Evolutionary conservation across 202 grass and related monocot genomes (phyloP).

Genomic region (Alloteropsis angusta): DNA sequence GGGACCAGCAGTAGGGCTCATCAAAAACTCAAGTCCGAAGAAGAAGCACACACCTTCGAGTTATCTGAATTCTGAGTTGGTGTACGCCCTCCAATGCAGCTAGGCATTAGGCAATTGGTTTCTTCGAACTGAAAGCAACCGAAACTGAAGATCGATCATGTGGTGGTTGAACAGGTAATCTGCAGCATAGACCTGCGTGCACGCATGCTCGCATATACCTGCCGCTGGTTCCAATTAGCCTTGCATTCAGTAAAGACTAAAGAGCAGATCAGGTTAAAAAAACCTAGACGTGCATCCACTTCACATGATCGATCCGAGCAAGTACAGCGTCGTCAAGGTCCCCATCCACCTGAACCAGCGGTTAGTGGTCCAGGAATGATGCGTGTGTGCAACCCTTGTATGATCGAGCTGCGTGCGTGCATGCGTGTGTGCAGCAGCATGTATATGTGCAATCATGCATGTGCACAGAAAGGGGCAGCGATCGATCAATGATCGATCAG

Average conservation of each 20-base stretch:
- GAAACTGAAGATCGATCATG: not conserved
- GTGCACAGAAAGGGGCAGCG: not conserved
- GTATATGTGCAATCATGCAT: not conserved
- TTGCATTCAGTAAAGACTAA: not conserved
- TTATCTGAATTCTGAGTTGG: not conserved
- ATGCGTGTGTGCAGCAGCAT: not conserved
- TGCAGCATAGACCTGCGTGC: not conserved
- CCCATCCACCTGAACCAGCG: not conserved
- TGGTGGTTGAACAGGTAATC: not conserved
- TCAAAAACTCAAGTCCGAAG: not conserved
- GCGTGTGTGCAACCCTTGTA: conserved; percentile 25
- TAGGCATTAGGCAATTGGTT: not conserved
- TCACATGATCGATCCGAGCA: not conserved
- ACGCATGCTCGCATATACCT: not conserved
- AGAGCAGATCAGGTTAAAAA: not conserved
- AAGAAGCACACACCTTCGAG: not conserved
- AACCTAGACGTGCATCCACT: not conserved
- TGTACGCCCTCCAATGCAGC: not conserved
- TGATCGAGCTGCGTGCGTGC: conserved; percentile 12
- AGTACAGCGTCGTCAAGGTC: not conserved
- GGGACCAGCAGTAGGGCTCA: not conserved
- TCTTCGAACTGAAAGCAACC: not conserved
- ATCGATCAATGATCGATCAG: not conserved
- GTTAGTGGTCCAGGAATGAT: conserved; percentile 27
- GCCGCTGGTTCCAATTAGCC: not conserved